Evolutionary conservation across 1,139 yeast species (phyloP), one percentile per base, ranked within the genome.

Genomic region (Diutina scorzettiae): DNA sequence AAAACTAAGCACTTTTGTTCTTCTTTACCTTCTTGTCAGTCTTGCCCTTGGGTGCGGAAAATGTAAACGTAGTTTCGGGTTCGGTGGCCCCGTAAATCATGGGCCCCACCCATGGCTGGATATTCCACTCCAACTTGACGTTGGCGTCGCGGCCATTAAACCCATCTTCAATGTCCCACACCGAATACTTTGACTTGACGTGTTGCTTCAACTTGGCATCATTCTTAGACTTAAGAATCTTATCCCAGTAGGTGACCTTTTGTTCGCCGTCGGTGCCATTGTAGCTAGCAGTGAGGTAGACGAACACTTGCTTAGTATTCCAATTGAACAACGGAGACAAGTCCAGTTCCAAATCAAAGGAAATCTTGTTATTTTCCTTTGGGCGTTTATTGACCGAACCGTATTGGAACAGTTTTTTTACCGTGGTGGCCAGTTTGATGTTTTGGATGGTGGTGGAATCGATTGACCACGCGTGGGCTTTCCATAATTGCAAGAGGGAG

Each of bases 261-360:
- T 76, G 64, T 2, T 62, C 69, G 2, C 56, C 59, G 33, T 63
- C 63, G 50, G 69, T 71, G 2, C 91, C 91, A 11, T 81, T 78
- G 54, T 89, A 87, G 53, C 86, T 93, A 1, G 95, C 96, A 2
- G 95, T 84, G 47, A 91, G 67, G 54, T 89, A 91, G 4, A 82
- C 83, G 57, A 91, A 89, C 18, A 91, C 77, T 59, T 91, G 98
- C 56, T 91, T 91, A 11, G 98, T 91, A 62, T 91, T 91, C 96
- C 97, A 91, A 59, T 84, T 87, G 72, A 89, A 89, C 44, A 91
- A 67, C 1, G 87, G 78, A 1, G 82, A 58, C 51, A 91, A 63
- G 50, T 69, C 73, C 2, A 71, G 73, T 8, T 76, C 76, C 45
- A 91, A 64, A 56, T 86, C 95, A 55, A 89, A 87, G 16, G 63